These are phyloP conservation scores for Diaporthe australafricana DNA, from an alignment of 2,329 filamentous ascomycete genomes.

Conservation along the genomic window DNA sequence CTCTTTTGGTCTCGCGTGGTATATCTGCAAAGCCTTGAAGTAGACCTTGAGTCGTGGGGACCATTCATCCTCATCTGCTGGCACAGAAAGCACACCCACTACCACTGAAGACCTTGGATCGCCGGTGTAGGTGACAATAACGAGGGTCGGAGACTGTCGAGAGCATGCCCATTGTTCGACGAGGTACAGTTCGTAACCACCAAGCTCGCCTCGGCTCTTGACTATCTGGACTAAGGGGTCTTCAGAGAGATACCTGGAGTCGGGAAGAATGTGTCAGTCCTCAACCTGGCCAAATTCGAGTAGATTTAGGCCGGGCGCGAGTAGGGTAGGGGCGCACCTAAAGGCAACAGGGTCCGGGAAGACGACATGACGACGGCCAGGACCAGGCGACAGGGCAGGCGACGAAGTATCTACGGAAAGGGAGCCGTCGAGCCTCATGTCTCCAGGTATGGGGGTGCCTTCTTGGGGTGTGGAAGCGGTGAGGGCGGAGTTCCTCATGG, in stretches of 20 bases:
- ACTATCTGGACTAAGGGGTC: constrained; percentile 82
- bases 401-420: constrained; percentile 38
- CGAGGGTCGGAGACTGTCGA: constrained; percentile 86
- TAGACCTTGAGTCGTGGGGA: constrained; percentile 83
- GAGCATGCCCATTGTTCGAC: constrained; percentile 99
- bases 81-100: constrained; percentile 84
- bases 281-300: background rate
- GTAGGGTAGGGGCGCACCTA: constrained; percentile 51
- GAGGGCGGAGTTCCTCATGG: constrained; percentile 43
- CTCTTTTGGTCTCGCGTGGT: constrained; percentile 85
- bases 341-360: constrained; percentile 70
- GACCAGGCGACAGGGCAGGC: constrained; percentile 43
- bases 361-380: constrained; percentile 60
- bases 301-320: background rate
- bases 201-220: constrained; percentile 75
- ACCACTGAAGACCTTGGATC: constrained; percentile 82
- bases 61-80: constrained; percentile 83
- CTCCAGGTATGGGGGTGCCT: constrained; percentile 35
- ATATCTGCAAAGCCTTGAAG: constrained; percentile 86
- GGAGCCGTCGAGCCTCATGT: constrained; percentile 41
- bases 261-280: background rate
- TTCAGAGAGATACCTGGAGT: constrained; percentile 80
- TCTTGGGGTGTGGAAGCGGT: constrained; percentile 39
- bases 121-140: constrained; percentile 94
- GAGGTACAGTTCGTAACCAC: constrained; percentile 91